Base-by-base conservation (phyloP, 768 basidiomycete genomes). In the Cyclocybe aegerita region DNA sequence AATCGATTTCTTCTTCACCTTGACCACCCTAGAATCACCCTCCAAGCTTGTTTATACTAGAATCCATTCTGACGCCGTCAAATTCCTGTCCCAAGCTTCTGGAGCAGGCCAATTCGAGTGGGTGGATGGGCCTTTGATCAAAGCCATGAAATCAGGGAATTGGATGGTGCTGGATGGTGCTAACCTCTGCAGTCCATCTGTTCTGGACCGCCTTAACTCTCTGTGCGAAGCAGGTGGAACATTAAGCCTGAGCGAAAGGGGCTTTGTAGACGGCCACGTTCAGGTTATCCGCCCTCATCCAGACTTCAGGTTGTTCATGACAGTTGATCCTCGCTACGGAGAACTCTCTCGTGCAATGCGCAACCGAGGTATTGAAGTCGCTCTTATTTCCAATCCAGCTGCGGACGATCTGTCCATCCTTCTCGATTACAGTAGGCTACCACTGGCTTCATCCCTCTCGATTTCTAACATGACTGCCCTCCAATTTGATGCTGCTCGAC, bases 301-400 rank as follows among this genome's bases (percentile, higher is more conserved):
- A 2, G 76, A 86, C 57, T 99, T 99, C 71, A 81, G 95, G 23
- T 73, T 99, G 4, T 88, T 98, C 70, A 96, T 99, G 93, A 82
- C 86, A 2, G 84, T 95, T 45, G 92, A 99, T 63, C 90, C 93
- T 29, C 85, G 86, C 54, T 79, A 87, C 54, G 97, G 97, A 39
- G 97, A 99, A 68, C 73, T 98, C 9, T 98, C 97, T 1, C 80
- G 97, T 34, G 97, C 97, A 2, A 99, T 99, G 97, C 88, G 97
- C 17, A 99, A 99, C 69, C 84, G 97, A 49, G 96, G 96, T 12
- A 74, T 97, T 33, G 97, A 99, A 67, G 78, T 98, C 41, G 77
- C 79, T 29, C 59, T 93, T 47, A 47, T 76, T 8, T 44, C 62
- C 4, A 46, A 50, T 14, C 65, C 69, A 42, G 60, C 64, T 10